phyloP scores from a whole-genome alignment of 768 basidiomycete species.

The Collybia nuda region DNA sequence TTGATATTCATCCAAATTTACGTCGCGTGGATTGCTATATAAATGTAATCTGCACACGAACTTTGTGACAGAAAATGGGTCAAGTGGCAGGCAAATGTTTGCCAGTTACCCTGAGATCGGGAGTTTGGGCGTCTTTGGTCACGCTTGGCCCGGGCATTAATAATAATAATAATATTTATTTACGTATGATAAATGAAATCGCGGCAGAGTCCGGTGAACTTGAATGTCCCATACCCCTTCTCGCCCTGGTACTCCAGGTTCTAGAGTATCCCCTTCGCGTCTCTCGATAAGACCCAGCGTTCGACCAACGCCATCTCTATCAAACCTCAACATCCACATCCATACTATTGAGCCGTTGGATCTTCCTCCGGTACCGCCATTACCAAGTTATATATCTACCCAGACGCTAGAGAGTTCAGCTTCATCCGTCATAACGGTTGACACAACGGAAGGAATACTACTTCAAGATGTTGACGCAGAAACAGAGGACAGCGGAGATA shows the following conservation, averaged over 20 bases:
- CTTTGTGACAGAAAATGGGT: too few relatives aligned
- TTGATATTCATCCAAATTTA: too few relatives aligned
- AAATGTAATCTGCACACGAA: too few relatives aligned
- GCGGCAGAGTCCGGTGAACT: too few relatives aligned
- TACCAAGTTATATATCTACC: conserved; percentile 23
- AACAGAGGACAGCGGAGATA: conserved; percentile 52
- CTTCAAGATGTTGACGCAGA: conserved; percentile 71
- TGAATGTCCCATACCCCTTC: conserved; percentile 30
- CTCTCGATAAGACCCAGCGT: conserved; percentile 51
- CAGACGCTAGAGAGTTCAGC: conserved; percentile 59
- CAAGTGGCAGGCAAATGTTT: too few relatives aligned
- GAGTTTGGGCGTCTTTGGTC: too few relatives aligned
- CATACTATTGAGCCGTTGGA: conserved; percentile 37
- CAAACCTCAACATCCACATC: conserved; percentile 56
- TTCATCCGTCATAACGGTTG: conserved; percentile 69
- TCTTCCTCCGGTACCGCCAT: conserved; percentile 27
- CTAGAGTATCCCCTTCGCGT: conserved; percentile 47
- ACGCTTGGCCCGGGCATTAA: too few relatives aligned
- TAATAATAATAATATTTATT: too few relatives aligned
- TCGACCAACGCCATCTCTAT: conserved; percentile 54
- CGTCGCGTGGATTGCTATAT: too few relatives aligned
- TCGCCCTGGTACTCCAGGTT: conserved; percentile 13
- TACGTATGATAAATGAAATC: too few relatives aligned
- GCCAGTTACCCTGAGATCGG: too few relatives aligned
- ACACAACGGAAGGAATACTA: conserved; percentile 66